Base-by-base conservation (phyloP, 2,329 filamentous ascomycete genomes). In the Penicillium fuscoglaucum region DNA sequence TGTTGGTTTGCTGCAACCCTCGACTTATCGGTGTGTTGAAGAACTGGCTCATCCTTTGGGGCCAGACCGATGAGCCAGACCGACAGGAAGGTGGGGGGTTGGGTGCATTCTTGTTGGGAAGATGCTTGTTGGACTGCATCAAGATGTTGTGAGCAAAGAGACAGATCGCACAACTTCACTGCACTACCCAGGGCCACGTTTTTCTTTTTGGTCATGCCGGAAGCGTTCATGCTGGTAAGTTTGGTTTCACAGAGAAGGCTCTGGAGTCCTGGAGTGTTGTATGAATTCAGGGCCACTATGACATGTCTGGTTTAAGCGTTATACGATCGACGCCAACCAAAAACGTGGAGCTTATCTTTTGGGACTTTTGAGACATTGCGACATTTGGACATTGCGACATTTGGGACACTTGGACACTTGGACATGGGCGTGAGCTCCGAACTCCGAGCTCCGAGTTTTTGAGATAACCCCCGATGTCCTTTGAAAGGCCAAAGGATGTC, bases 361-460 rank as follows among this genome's bases (percentile, higher is more conserved):
- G 41, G 12, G 15, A 21, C 24, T 31, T 40, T 17, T 21, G 19
- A 21, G 19, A 21, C 19, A 21, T 21, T 21, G 19, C 19, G 19
- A 21, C 19, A 21, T 21, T 21, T 21, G 19, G 19, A 19, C 19
- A 19, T 19, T 19, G 19, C 19, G 19, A 19, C 19, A 19, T 19
- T 19, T 19, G 29, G 1, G 10, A 12, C 29, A 12, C 12, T 31
- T 31, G 29, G 9, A 12, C 29, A 12, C 5, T 31, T 31, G 29
- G 29, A 10, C 29, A 29, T 29, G 9, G 3, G 10, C 19, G 19
- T 54, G 40, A 56, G 31, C 31, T 10, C 52, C 33, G 35, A 47
- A 31, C 33, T 53, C 55, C 55, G 55, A 57, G 35, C 17, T 53
- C 55, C 55, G 55, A 35, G 4, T 6, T 10, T 51, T 7, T 8